Evolutionary conservation across 108 stramenopile species (phyloP), one percentile per base, ranked within the genome.

Genomic region (Cyclotella choctawhatcheeana): DNA sequence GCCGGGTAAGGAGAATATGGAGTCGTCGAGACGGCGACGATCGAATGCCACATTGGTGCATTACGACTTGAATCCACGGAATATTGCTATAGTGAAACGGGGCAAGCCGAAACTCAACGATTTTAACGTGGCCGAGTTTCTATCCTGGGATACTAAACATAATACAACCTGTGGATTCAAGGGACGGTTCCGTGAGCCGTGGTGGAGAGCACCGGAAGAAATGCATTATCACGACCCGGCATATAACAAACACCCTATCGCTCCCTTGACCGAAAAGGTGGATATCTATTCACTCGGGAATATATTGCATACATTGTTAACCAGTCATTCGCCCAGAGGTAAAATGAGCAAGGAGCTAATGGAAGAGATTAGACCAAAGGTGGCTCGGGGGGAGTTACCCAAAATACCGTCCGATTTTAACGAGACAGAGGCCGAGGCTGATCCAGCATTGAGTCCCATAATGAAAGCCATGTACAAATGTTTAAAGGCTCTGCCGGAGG

Each of bases 181-280:
- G 17, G 79, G 87, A 0, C 71, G 89, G 5, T 79, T 91, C 20
- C 86, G 85, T 52, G 85, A 89, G 72, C 93, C 93, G 16, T 94
- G 93, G 93, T 94, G 90, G 90, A 78, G 93, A 44, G 86, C 91
- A 21, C 94, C 94, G 1, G 94, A 95, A 58, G 94, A 95, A 81
- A 82, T 95, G 85, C 74, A 84, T 16, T 59, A 53, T 24, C 83
- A 81, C 30, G 62, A 83, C 27, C 0, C 55, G 12, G 58, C 71
- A 29, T 65, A 69, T 31, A 58, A 61, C 34, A 45, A 69, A n/a
- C 8, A 8, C 8, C 4, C 4, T 5, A 73, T 77, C 8, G 73
- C 37, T 27, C 73, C 58, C 1, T 78, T 89, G 18, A 77, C 82
- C 25, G 94, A 93, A 77, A 89, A 88, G 62, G 89, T 93, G 0